Conservation (phyloP, 2,329 filamentous ascomycete species). For the Aspergillus ibericus region DNA sequence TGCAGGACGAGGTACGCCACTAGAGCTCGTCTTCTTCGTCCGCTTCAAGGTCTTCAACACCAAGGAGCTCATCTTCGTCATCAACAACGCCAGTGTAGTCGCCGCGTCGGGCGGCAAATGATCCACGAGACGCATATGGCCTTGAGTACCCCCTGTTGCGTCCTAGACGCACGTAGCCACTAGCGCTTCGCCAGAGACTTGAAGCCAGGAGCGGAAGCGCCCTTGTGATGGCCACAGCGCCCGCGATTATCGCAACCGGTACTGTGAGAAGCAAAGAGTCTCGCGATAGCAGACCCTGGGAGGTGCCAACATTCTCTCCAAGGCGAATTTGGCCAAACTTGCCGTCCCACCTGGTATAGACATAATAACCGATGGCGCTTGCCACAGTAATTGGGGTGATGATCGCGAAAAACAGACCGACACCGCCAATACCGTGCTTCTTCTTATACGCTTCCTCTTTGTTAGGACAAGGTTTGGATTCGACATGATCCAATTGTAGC, state of each 20-base stretch:
- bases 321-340: conserved; percentile 92
- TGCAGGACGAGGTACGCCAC: not conserved
- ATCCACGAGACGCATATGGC: conserved; percentile 82
- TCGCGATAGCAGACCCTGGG: conserved; percentile 57
- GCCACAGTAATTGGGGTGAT: conserved; percentile 72
- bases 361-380: conserved; percentile 74
- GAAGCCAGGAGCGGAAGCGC: conserved; percentile 70
- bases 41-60: conserved; percentile 81
- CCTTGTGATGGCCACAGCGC: conserved; percentile 72
- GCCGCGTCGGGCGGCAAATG: conserved; percentile 81
- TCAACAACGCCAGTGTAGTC: conserved; percentile 88
- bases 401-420: conserved; percentile 82
- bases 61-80: conserved; percentile 90
- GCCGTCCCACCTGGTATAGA: conserved; percentile 79
- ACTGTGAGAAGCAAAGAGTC: conserved; percentile 78
- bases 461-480: conserved; percentile 67
- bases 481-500: conserved; percentile 68
- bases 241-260: conserved; percentile 76
- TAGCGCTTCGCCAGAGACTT: conserved; percentile 69
- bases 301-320: conserved; percentile 59
- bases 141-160: conserved; percentile 55
- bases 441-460: conserved; percentile 80
- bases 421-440: conserved; percentile 67
- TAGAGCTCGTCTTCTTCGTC: conserved; percentile 71
- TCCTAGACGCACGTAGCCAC: conserved; percentile 51